Evolutionary conservation across 139 green algal genomes (phyloP), one percentile per base, ranked within the genome.

Genomic region (Chlorella sp.): DNA sequence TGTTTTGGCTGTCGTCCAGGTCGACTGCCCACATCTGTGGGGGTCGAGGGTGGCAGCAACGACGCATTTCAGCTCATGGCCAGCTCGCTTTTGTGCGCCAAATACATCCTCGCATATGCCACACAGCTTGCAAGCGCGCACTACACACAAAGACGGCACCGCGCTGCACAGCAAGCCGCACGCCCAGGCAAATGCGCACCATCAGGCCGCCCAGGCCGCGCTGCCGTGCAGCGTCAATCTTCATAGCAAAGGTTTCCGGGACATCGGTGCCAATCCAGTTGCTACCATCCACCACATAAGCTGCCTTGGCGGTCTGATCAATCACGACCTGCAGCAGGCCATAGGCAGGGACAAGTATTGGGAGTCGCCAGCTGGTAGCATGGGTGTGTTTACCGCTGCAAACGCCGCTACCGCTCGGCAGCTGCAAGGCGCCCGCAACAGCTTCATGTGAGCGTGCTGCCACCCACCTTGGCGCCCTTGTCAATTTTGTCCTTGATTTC

Each of bases 141-240:
- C n/a, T n/a, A n/a, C n/a, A n/a, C n/a, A n/a, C n/a, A n/a, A 19
- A 44, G 67, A 24, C 1, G 20, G 2, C 36, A 11, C 46, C 46
- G 7, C 68, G 3, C 68, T 28, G 3, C 20, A 14, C 17, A 76
- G 38, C 69, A n/a, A 43, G 32, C 32, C 32, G 16, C 32, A n/a
- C 3, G 2, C n/a, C 32, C 65, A 43, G 11, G 14, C 2, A 2
- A n/a, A 6, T 28, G 65, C 65, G 16, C 81, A 86, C 81, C 83
- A 87, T 87, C 24, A 81, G 54, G 38, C 83, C 83, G 4, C 83
- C 83, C 38, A 87, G 54, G 7, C 83, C 83, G 13, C 48, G 74
- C 64, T 64, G 22, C 20, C 51, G 22, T 38, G 73, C 83, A 1
- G 83, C 83, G 32, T 76, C 32, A 34, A 84, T 84, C 83, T 87